Evolutionary conservation across 352 stramenopile species (phyloP).

Genomic region (Globisporangium nodosum): DNA sequence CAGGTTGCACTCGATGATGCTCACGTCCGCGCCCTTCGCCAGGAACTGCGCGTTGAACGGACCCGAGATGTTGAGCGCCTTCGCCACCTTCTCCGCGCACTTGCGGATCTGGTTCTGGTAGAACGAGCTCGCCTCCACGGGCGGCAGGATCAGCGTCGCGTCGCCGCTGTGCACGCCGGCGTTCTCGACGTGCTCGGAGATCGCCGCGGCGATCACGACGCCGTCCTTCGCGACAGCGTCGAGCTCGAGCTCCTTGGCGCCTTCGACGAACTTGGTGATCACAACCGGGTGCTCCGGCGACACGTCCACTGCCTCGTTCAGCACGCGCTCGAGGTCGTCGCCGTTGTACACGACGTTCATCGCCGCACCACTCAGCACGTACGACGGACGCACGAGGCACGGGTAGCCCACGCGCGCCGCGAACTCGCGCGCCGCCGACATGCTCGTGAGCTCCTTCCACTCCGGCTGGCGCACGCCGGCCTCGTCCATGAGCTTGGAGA

Average conservation of each 20-base stretch:
- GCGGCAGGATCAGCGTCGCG: slow-evolving; percentile 87
- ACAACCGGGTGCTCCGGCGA: slow-evolving; percentile 96
- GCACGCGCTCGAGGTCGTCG: slow-evolving; percentile 78
- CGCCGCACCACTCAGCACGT: slow-evolving; percentile 96
- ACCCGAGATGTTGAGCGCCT: slow-evolving; percentile 93
- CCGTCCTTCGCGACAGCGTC: slow-evolving; percentile 88
- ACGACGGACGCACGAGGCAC: slow-evolving; percentile 96
- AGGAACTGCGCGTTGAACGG: slow-evolving; percentile 97
- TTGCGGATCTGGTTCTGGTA: slow-evolving; percentile 56
- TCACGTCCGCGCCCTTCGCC: slow-evolving; percentile 90
- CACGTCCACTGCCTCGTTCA: slow-evolving; percentile 91
- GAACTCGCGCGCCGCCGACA: slow-evolving; percentile 89
- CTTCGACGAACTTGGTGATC: slow-evolving; percentile 95
- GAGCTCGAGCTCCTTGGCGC: slow-evolving; percentile 92
- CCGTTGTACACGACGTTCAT: slow-evolving; percentile 98
- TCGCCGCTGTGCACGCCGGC: slow-evolving; percentile 92
- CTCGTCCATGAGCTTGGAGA: slow-evolving; percentile 95
- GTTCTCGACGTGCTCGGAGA: slow-evolving; percentile 94
- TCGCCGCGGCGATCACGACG: slow-evolving; percentile 85
- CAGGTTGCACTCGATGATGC: slow-evolving; percentile 96
- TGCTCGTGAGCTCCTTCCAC: slow-evolving; percentile 89
- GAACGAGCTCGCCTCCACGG: slow-evolving; percentile 65
- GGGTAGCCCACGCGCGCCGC: slow-evolving; percentile 92
- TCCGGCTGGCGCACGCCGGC: slow-evolving; percentile 83
- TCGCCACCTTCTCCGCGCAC: slow-evolving; percentile 86